phyloP scores from a whole-genome alignment of 2,329 filamentous ascomycete species.

The Mycosphaerella sp. region DNA sequence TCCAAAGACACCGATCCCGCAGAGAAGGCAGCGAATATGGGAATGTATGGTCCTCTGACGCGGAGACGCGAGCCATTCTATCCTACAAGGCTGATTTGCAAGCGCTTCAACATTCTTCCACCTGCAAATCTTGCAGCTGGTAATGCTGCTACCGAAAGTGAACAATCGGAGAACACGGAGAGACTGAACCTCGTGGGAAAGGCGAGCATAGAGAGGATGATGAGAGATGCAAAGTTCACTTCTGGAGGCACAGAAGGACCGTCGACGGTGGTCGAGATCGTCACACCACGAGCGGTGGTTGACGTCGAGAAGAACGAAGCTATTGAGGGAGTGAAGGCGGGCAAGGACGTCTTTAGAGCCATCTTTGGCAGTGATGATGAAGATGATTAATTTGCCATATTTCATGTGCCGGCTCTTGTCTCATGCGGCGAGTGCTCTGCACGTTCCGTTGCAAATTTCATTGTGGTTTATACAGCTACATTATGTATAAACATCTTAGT shows the following conservation, averaged over 20 bases:
- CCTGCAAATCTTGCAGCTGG: constrained; percentile 54
- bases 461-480: too few species aligned
- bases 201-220: constrained; percentile 50
- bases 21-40: constrained; percentile 76
- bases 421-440: too few species aligned
- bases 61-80: constrained; percentile 64
- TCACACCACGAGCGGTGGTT: constrained; percentile 39
- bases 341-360: constrained; percentile 81
- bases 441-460: too few species aligned
- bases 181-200: constrained; percentile 50
- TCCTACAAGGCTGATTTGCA: constrained; percentile 81
- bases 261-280: constrained; percentile 11
- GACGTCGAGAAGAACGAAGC: constrained; percentile 73
- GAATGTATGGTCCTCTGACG: constrained; percentile 91
- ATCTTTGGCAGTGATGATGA: constrained; percentile 76
- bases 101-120: constrained; percentile 81
- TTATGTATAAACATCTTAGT: too few species aligned
- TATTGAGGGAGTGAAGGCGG: constrained; percentile 62
- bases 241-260: constrained; percentile 18
- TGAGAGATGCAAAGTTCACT: constrained; percentile 40
- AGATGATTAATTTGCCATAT: constrained; percentile 17
- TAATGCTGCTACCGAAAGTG: constrained; percentile 23
- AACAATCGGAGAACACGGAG: constrained; percentile 43
- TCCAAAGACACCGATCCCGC: constrained; percentile 66
- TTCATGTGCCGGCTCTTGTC: too few species aligned